Evolutionary conservation across 1,139 yeast genomes (phyloP).

Genomic region (Pichia sp.): DNA sequence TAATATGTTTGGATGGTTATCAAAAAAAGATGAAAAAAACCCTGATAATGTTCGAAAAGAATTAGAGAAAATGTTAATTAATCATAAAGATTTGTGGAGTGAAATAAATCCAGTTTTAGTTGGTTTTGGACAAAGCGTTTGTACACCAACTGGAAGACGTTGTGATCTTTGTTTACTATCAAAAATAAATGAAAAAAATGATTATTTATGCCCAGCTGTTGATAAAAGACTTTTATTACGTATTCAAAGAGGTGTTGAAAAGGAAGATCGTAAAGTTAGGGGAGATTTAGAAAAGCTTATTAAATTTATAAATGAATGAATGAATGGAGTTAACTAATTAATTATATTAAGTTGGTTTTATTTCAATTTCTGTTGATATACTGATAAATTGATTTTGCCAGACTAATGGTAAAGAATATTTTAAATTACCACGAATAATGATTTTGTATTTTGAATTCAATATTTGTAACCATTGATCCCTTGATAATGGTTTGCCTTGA

Average conservation of each 20-base stretch:
- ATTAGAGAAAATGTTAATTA: slow-evolving; percentile 70
- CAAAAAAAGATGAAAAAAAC: slow-evolving; percentile 36
- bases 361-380: slow-evolving; percentile 24
- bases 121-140: slow-evolving; percentile 89
- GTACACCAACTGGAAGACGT: slow-evolving; percentile 64
- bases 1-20: slow-evolving; percentile 77
- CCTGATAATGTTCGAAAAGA: slow-evolving; percentile 73
- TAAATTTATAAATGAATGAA: slow-evolving; percentile 13
- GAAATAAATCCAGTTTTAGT: slow-evolving; percentile 82
- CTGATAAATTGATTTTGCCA: slow-evolving; percentile 24
- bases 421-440: slow-evolving; percentile 72
- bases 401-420: slow-evolving; percentile 61
- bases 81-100: slow-evolving; percentile 53
- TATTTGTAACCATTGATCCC: slow-evolving; percentile 63
- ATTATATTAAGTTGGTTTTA: slow-evolving; percentile 12
- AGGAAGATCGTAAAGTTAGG: slow-evolving; percentile 16
- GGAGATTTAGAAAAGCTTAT: slow-evolving; percentile 25
- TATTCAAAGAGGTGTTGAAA: slow-evolving; percentile 25
- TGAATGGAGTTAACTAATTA: neutral
- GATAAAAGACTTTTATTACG: slow-evolving; percentile 38
- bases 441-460: slow-evolving; percentile 75
- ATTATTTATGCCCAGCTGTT: slow-evolving; percentile 43
- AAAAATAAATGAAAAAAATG: slow-evolving; percentile 16
- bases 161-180: slow-evolving; percentile 72
- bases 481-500: slow-evolving; percentile 35